Evolutionary conservation across 2,329 filamentous ascomycete genomes (phyloP).

Genomic region (Tolypocladium pustulatum): DNA sequence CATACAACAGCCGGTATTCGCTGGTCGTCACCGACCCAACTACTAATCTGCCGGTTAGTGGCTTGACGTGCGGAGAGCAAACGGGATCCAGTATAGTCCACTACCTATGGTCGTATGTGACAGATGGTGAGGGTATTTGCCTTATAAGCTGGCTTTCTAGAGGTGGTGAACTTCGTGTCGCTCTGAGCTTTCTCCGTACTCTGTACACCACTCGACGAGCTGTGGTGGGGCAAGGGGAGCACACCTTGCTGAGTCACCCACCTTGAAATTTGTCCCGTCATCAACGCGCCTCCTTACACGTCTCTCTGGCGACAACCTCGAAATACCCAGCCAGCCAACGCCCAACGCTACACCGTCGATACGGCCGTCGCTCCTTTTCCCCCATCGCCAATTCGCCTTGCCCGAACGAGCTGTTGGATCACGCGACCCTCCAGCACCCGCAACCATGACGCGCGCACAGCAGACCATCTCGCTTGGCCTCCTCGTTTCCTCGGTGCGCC

Average conservation of each 20-base stretch:
- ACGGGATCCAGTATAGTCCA: too few relatives aligned
- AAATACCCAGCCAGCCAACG: not conserved
- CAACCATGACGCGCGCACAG: constrained; percentile 82
- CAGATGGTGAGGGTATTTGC: too few relatives aligned
- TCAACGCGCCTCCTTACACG: constrained; percentile 4
- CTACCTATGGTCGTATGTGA: too few relatives aligned
- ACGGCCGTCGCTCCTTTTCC: constrained; percentile 6
- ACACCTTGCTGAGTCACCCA: constrained; percentile 1
- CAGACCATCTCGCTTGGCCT: constrained; percentile 85
- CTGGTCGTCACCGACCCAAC: not conserved
- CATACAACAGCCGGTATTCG: not conserved
- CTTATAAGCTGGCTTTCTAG: too few relatives aligned
- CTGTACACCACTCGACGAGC: not conserved
- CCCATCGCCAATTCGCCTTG: constrained; percentile 2
- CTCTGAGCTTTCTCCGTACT: too few relatives aligned
- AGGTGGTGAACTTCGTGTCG: too few relatives aligned
- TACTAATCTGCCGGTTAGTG: not conserved
- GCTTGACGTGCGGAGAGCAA: not conserved
- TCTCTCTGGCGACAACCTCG: not conserved
- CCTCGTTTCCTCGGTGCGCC: constrained; percentile 73
- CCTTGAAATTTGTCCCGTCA: not conserved
- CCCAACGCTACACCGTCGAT: constrained; percentile 2
- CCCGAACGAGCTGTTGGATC: too few relatives aligned
- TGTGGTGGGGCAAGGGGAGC: not conserved
- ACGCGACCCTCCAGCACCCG: not conserved